These are phyloP conservation scores for Russula sp. DNA, from an alignment of 768 basidiomycete genomes.

Conservation along the genomic window DNA sequence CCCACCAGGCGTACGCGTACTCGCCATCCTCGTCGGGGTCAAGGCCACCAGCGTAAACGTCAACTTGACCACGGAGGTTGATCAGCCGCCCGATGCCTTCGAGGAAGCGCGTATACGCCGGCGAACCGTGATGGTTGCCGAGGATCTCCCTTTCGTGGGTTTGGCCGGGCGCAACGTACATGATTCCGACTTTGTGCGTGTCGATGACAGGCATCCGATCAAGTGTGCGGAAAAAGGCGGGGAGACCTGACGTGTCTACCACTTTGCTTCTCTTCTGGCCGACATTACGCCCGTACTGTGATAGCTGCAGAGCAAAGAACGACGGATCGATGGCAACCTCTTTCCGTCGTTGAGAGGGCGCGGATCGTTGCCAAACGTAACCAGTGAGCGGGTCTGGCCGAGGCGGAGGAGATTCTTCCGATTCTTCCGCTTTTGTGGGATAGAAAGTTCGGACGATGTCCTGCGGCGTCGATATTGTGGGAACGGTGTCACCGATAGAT, in stretches of 20 bases:
- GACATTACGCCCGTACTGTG: constrained; percentile 57
- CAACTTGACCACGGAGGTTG: constrained; percentile 80
- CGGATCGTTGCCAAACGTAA: constrained; percentile 81
- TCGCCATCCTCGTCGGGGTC: constrained; percentile 91
- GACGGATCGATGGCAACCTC: constrained; percentile 80
- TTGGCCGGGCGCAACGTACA: constrained; percentile 95
- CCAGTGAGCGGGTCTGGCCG: constrained; percentile 72
- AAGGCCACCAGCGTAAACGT: constrained; percentile 89
- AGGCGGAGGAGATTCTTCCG: constrained; percentile 28
- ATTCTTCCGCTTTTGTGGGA: constrained; percentile 13
- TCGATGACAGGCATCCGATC: constrained; percentile 93
- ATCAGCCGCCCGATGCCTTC: constrained; percentile 86
- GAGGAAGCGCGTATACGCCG: constrained; percentile 90
- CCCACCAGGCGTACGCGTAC: constrained; percentile 99
- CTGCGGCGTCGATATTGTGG: background rate
- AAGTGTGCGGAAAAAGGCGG: constrained; percentile 57
- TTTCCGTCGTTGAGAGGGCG: constrained; percentile 86
- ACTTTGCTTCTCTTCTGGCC: constrained; percentile 44
- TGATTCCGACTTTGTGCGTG: constrained; percentile 91
- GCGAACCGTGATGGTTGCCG: constrained; percentile 86
- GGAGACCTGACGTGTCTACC: constrained; percentile 47
- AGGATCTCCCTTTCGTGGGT: constrained; percentile 80
- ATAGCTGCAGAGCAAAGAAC: constrained; percentile 81
- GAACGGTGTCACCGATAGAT: too few species aligned
- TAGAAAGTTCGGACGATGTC: constrained; percentile 16